phyloP scores from a whole-genome alignment of 208 protist species.

The Endotrypanum monterogeii region DNA sequence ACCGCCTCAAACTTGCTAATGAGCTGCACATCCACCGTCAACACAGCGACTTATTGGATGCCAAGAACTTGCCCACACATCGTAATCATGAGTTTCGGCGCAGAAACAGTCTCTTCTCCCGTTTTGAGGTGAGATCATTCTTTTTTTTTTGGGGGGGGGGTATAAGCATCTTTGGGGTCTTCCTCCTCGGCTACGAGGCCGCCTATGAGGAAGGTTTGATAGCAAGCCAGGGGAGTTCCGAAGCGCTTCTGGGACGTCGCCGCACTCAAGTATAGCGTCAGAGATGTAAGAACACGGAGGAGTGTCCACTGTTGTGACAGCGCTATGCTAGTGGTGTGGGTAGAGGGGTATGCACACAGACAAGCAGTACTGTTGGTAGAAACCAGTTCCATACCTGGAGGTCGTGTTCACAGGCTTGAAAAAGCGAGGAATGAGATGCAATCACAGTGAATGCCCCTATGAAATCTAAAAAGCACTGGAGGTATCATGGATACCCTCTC shows the following conservation, averaged over 20 bases:
- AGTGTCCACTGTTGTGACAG: conserved; percentile 11
- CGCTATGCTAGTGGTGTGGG: neutral
- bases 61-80: conserved; percentile 21
- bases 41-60: conserved; percentile 29
- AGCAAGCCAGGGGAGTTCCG: conserved; percentile 39
- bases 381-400: conserved; percentile 42
- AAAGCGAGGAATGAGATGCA: conserved; percentile 30
- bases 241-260: conserved; percentile 51
- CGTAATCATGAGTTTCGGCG: conserved; percentile 15
- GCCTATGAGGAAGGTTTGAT: conserved; percentile 34
- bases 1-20: neutral
- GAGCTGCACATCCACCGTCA: conserved; percentile 28
- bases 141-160: too few relatives aligned
- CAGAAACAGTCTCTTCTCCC: conserved; percentile 29
- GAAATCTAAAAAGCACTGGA: conserved; percentile 50
- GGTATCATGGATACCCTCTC: conserved; percentile 40
- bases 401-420: conserved; percentile 22
- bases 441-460: conserved; percentile 46
- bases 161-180: conserved; percentile 26
- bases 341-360: conserved; percentile 28
- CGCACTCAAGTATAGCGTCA: conserved; percentile 43
- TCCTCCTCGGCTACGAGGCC: conserved; percentile 12
- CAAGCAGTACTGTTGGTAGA: conserved; percentile 20
- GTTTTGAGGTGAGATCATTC: conserved; percentile 31
- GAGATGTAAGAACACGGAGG: conserved; percentile 27